A percentile compares a stretch with the other conserved stretches of the same genome.
These are phyloP conservation scores for Panicum miliaceum DNA, from an alignment of 176 grass and related monocot species.

Conservation along the genomic window DNA sequence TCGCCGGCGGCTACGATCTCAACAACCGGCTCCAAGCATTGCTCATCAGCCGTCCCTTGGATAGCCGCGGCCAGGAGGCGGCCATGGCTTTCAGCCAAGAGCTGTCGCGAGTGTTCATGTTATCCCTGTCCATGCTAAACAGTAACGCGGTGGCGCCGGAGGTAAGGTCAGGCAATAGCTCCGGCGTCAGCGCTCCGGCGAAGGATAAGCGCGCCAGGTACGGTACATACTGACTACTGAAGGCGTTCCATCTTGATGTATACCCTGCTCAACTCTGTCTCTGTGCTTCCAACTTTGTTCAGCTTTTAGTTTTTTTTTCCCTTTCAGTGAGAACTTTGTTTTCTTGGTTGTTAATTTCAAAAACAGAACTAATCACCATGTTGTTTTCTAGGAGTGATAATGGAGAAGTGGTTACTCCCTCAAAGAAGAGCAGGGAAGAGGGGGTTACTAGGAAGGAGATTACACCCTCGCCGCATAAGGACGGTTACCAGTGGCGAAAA, in stretches of 20 bases:
- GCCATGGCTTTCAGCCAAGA: constrained; percentile 34
- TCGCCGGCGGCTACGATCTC: constrained; percentile 37
- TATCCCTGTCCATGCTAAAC: constrained; percentile 37
- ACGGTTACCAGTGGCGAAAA: constrained; percentile 61
- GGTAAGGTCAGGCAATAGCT: not conserved
- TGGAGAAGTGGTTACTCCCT: not conserved
- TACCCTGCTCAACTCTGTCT: not conserved
- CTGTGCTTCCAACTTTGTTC: not conserved
- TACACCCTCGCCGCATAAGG: constrained; percentile 42
- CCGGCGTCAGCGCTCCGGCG: not conserved
- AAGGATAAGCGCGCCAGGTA: constrained; percentile 38
- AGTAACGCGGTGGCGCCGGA: not conserved
- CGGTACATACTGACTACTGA: not conserved
- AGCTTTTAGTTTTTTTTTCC: not conserved
- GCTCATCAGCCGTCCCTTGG: constrained; percentile 36
- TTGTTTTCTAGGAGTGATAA: constrained; percentile 10
- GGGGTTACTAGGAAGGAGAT: constrained; percentile 23
- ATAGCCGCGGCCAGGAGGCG: constrained; percentile 18
- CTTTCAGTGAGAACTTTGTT: not conserved
- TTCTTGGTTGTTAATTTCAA: not conserved
- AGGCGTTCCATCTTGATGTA: not conserved
- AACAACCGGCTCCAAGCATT: constrained; percentile 26
- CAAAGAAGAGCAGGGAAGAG: constrained; percentile 33
- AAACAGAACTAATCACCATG: not conserved
- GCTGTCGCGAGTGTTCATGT: constrained; percentile 47